Base-by-base conservation (phyloP, 768 basidiomycete species). In the Tephrocybe sp. region DNA sequence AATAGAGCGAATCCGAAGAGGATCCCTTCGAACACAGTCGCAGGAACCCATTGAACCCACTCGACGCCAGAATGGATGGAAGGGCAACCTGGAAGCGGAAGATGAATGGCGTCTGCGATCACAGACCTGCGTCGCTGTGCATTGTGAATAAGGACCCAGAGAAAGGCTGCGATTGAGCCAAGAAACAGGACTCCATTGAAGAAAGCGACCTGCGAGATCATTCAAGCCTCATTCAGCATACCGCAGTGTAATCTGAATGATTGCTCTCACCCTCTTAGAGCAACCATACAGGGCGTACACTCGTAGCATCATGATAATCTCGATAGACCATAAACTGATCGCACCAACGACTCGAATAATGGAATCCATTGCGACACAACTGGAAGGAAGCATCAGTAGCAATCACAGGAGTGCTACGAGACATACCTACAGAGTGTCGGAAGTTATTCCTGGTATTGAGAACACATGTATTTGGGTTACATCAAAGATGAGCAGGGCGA, bases 221-320 rank as follows among this genome's bases (percentile, higher is more conserved):
- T 15, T 28, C 5, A 21, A 38, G 17, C 18, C 12, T 15, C 24
- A 21, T n/a, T 15, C 42, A 24, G 2, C 20, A n/a, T 8, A 23
- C 28, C 6, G 23, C 15, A 39, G 26, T n/a, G n/a, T n/a, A 18
- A 38, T 3, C 28, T 4, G 23, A n/a, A 45, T 34, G 14, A 38
- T 15, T n/a, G 5, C 14, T 37, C 65, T 51, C 17, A 74, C 76
- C 55, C 61, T 68, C 53, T 67, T 70, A 2, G 73, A 76, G 39
- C 72, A 69, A 23, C 62, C 58, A 48, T 64, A 79, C 10, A 79
- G 51, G 0, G 73, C 74, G 53, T 77, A 77, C 21, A 78, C 64
- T 8, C 76, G 66, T 17, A 78, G 54, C 58, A 76, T 75, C 73
- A 79, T 75, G 50, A 78, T 63, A 14, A 78, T 73, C 58, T 79